A percentile compares a stretch with the other conserved stretches of the same genome.
These are phyloP conservation scores for Morella rubra DNA, from an alignment of 306 rosid genomes.

Conservation along the genomic window DNA sequence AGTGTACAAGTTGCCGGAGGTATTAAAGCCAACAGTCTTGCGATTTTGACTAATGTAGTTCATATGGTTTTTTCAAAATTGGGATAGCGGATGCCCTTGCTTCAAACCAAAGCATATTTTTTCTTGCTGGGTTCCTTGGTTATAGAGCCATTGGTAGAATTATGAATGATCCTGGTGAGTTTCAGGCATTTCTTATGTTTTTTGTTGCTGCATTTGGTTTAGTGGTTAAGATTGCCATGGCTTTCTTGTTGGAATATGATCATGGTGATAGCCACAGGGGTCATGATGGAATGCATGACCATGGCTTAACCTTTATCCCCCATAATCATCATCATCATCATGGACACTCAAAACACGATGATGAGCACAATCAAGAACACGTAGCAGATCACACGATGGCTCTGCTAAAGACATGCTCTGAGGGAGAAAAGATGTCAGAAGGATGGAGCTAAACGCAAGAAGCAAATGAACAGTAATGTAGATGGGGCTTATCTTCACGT, in stretches of 20 bases:
- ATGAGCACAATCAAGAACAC: slow-evolving; percentile 31
- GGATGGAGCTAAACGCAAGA: slow-evolving; percentile 12
- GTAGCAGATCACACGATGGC: slow-evolving; percentile 21
- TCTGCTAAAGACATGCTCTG: slow-evolving; percentile 34
- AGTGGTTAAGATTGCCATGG: slow-evolving; percentile 57
- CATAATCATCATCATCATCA: slow-evolving; percentile 10
- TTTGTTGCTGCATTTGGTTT: slow-evolving; percentile 56
- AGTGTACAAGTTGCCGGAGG: slow-evolving; percentile 60
- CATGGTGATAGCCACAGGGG: slow-evolving; percentile 35
- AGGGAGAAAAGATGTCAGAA: slow-evolving; percentile 21
- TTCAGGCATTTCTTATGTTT: slow-evolving; percentile 57
- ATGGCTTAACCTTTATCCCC: slow-evolving; percentile 27
- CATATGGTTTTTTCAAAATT: slow-evolving; percentile 62
- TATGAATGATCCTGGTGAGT: slow-evolving; percentile 47
- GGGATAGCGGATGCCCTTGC: slow-evolving; percentile 61
- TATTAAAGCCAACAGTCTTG: slow-evolving; percentile 62
- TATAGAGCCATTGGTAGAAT: slow-evolving; percentile 56
- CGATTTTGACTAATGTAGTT: slow-evolving; percentile 66
- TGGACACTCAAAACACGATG: background rate
- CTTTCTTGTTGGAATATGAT: slow-evolving; percentile 51
- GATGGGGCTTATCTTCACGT: slow-evolving; percentile 67
- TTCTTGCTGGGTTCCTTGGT: slow-evolving; percentile 63
- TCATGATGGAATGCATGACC: slow-evolving; percentile 34
- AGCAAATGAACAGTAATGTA: slow-evolving; percentile 42
- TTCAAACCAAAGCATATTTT: slow-evolving; percentile 67